Percentiles rank a stretch among this genome's conserved stretches.
phyloP scores from a whole-genome alignment of 495 filamentous ascomycete genomes.

The Talaromyces ruber region DNA sequence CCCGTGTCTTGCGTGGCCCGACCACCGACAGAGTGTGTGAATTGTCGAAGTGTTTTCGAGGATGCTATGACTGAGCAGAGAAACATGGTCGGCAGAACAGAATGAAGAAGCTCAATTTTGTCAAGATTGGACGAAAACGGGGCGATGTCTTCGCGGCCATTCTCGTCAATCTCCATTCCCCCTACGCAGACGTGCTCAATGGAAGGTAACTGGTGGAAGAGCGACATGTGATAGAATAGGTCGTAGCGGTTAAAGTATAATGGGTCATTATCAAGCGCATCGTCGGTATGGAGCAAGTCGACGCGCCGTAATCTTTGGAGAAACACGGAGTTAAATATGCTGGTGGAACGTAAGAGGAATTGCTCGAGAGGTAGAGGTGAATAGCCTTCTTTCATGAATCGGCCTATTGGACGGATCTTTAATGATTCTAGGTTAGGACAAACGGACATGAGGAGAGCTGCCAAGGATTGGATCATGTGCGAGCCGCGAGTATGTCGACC shows the following conservation, averaged over 20 bases:
- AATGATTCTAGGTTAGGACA: constrained; percentile 19
- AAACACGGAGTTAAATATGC: background rate
- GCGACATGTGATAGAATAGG: constrained; percentile 5
- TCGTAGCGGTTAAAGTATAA: constrained; percentile 6
- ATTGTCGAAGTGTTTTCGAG: constrained; percentile 12
- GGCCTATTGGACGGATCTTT: constrained; percentile 6
- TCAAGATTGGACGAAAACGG: constrained; percentile 13
- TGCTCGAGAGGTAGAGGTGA: constrained; percentile 2
- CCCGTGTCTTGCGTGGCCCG: constrained; percentile 5
- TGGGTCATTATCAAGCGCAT: constrained; percentile 1
- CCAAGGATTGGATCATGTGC: constrained; percentile 17
- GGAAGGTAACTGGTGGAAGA: constrained; percentile 15
- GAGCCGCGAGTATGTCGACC: background rate
- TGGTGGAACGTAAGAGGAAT: background rate
- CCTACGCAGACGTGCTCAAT: constrained; percentile 16
- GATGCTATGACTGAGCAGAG: constrained; percentile 12
- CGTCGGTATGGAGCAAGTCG: constrained; percentile 6
- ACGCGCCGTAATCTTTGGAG: constrained; percentile 2
- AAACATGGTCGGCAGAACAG: constrained; percentile 5
- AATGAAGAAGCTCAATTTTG: constrained; percentile 12
- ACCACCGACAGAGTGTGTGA: constrained; percentile 17
- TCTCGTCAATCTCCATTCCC: constrained; percentile 8
- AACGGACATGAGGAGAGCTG: constrained; percentile 16
- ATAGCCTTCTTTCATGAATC: constrained; percentile 4
- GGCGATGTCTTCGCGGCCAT: background rate